Evolutionary conservation across 805 yeast genomes (phyloP), one percentile per base, ranked within the genome.

Genomic region (Cephaloascus albidus): DNA sequence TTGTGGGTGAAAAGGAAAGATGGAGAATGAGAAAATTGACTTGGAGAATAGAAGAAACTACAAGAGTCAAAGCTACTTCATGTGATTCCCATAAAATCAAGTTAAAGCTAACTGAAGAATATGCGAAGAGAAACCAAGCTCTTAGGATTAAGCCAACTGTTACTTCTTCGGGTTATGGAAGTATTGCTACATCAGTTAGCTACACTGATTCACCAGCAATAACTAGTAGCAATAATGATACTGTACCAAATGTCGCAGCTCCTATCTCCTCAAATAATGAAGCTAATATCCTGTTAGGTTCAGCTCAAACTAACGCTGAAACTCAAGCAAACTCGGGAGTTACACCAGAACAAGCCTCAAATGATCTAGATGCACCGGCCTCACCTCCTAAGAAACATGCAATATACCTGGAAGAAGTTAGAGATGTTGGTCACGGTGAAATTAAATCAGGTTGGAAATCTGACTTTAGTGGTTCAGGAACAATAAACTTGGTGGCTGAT

Each of bases 381-480:
- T 43, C 56, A 50, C 37, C 42, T 54, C n/a, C 54, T 49, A 38
- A 56, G 54, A 35, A 59, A 54, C 36, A 40, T 50, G 17, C 50
- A 52, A 43, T 84, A 12, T 82, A 72, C 48, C 57, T 78, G 10
- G 94, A 88, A 55, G 96, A 89, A 51, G 72, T 74, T 5, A 70
- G 89, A 23, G 75, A 85, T 3, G 64, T 93, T 6, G 74, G 81
- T 10, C 73, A 78, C 40, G 96, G 96, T 10, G 95, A 85, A 44
- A 60, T 87, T 53, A 85, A 84, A 53, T 69, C 74, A 23, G 99
- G 99, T 3, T 93, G 99, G 99, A 93, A 93, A 57, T 78, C 93
- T 1, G 98, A 93, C 58, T 89, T 82, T 54, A 60, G 78, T 4
- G 82, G 78, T 33, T 70, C 70, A 35, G 98, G 98, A 4, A 70